These are phyloP conservation scores for Metschnikowia borealis DNA, from an alignment of 805 yeast genomes.

Conservation along the genomic window DNA sequence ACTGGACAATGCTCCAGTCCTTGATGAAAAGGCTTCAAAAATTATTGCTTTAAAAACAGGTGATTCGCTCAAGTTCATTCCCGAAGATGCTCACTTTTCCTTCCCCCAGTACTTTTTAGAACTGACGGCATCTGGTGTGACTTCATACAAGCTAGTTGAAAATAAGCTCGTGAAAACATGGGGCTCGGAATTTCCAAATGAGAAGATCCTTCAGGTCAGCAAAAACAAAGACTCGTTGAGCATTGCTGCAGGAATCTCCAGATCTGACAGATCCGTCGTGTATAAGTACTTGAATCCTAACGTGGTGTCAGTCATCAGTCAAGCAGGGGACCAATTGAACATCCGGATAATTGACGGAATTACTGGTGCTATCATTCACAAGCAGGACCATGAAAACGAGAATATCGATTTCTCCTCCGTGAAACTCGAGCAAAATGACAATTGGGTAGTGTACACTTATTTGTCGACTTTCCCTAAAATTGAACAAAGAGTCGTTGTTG, in stretches of 20 bases:
- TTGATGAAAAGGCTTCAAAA: neutral
- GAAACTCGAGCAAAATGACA: constrained; percentile 65
- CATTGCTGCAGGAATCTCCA: constrained; percentile 60
- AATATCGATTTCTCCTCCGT: constrained; percentile 40
- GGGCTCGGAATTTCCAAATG: constrained; percentile 22
- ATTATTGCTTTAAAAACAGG: constrained; percentile 13
- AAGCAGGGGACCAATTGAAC: constrained; percentile 27
- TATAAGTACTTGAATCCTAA: constrained; percentile 84
- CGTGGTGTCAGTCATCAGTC: constrained; percentile 46
- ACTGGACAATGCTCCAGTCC: neutral
- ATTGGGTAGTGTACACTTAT: constrained; percentile 75
- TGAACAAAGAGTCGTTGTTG: constrained; percentile 55
- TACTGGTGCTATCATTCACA: constrained; percentile 59
- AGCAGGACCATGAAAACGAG: constrained; percentile 35
- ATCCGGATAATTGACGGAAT: constrained; percentile 61
- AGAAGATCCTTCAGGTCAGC: constrained; percentile 17
- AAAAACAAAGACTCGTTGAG: constrained; percentile 24
- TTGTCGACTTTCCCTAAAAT: constrained; percentile 47
- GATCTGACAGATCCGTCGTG: constrained; percentile 67
- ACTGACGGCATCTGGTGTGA: constrained; percentile 12
- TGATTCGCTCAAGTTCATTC: constrained; percentile 1
- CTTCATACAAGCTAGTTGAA: constrained; percentile 21
- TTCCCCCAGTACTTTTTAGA: constrained; percentile 16
- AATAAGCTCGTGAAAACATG: constrained; percentile 24
- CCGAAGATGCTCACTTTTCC: neutral